phyloP scores from a whole-genome alignment of 345 rosid species.

The Theobroma cacao region DNA sequence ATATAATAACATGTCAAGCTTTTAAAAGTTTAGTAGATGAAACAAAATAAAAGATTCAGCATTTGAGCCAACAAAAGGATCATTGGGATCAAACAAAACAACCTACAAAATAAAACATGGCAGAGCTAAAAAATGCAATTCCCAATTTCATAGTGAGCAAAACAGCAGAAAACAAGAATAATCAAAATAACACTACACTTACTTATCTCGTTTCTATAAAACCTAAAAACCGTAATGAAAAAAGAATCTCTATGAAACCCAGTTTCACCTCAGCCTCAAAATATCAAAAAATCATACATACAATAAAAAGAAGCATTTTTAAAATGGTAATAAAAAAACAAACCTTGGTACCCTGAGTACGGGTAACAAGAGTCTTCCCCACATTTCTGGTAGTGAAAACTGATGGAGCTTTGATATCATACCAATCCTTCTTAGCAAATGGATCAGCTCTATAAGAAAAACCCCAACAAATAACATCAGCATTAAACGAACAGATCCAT shows the following conservation, averaged over 20 bases:
- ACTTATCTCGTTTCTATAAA: not conserved
- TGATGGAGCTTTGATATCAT: slow-evolving; percentile 93
- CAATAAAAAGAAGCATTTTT: not conserved
- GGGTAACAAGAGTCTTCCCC: slow-evolving; percentile 86
- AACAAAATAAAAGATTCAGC: not conserved
- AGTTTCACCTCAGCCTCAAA: not conserved
- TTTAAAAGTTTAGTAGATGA: too few species aligned
- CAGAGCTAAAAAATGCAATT: not conserved
- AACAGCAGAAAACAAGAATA: not conserved
- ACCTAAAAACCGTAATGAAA: not conserved
- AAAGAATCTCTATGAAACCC: not conserved
- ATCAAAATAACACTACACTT: not conserved
- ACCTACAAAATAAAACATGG: not conserved
- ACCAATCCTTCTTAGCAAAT: slow-evolving; percentile 97
- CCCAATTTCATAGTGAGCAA: not conserved
- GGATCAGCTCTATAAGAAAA: slow-evolving; percentile 64
- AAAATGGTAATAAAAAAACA: too few species aligned
- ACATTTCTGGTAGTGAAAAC: slow-evolving; percentile 59
- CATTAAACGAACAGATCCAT: not conserved
- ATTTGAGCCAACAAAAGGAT: not conserved
- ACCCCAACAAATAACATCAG: not conserved
- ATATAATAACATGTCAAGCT: not conserved
- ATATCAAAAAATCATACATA: not conserved
- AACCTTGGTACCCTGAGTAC: slow-evolving; percentile 98
- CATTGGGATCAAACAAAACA: not conserved